Evolutionary conservation across 345 rosid genomes (phyloP), one percentile per base, ranked within the genome.

Genomic region (Noccaea caerulescens): DNA sequence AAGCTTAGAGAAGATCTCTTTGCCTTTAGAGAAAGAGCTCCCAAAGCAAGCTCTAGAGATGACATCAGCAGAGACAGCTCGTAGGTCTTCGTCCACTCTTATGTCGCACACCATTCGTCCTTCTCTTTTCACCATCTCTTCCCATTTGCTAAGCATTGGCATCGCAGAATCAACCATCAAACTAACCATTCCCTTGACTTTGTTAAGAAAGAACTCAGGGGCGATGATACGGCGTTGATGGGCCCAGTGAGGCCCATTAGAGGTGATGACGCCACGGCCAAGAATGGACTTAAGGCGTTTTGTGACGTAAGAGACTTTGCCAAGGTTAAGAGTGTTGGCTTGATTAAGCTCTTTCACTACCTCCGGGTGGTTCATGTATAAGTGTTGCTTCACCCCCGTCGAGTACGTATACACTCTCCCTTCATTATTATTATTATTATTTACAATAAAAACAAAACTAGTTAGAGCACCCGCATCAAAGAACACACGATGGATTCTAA

Each of bases 101-200:
- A 90, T 77, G 10, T 83, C 89, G 8, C 80, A 82, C 3, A 3
- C 11, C n/a, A 9, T 45, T 3, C 77, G 76, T 6, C 69, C 83
- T 37, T 63, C 39, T 58, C 18, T 79, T 46, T 72, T 77, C 4
- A 75, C 68, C 39, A 72, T 58, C 20, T 69, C 75, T 62, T 83
- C 80, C 96, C 96, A 92, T 65, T 80, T 82, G 6, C 55, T 76
- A 1, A 90, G 72, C 78, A 85, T 62, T 25, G 80, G 75, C 68
- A 54, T 77, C 30, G 80, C 72, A 0, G 83, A 83, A 16, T 81
- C 89, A 39, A 82, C 84, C 86, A 92, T 84, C 47, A 81, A 78
- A 43, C 84, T 87, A 57, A 83, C 83, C 96, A 92, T 90, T 39
- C 84, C 88, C 86, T 90, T 88, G 71, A 84, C 91, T 77, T 87